phyloP scores from a whole-genome alignment of 352 stramenopile genomes.

The Phytophthora agathidicida region DNA sequence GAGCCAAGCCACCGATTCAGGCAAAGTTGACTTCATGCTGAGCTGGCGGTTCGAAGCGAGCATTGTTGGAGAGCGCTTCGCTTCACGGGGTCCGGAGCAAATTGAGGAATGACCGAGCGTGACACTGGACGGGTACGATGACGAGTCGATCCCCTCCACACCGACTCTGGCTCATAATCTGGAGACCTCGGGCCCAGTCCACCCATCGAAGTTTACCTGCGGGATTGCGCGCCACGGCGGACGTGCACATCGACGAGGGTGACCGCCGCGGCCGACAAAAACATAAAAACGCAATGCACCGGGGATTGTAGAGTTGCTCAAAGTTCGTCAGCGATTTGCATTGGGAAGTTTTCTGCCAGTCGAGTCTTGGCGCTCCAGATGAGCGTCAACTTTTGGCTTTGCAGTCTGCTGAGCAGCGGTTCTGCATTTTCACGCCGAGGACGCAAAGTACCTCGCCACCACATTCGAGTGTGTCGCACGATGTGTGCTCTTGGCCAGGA shows the following conservation, averaged over 20 bases:
- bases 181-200: constrained; percentile 1
- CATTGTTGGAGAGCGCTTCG: constrained; percentile 21
- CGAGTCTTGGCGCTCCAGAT: too few relatives aligned
- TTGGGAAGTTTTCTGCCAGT: constrained; percentile 18
- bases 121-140: background rate
- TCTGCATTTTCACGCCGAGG: background rate
- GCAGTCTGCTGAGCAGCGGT: background rate
- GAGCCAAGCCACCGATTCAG: constrained; percentile 40
- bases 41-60: constrained; percentile 16
- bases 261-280: constrained; percentile 1
- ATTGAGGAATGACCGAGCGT: constrained; percentile 28
- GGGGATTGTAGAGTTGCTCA: constrained; percentile 2
- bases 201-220: constrained; percentile 12
- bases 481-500: too few relatives aligned
- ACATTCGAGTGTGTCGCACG: constrained; percentile 13
- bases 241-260: background rate
- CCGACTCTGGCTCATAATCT: constrained; percentile 22
- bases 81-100: background rate
- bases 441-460: background rate
- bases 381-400: too few relatives aligned
- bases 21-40: constrained; percentile 11
- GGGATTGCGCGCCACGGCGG: constrained; percentile 19
- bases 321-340: constrained; percentile 27
- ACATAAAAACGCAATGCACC: background rate
- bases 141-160: constrained; percentile 8